Conservation (phyloP, 192 early-diverging fungal genomes). For the Ambispora gerdemannii region DNA sequence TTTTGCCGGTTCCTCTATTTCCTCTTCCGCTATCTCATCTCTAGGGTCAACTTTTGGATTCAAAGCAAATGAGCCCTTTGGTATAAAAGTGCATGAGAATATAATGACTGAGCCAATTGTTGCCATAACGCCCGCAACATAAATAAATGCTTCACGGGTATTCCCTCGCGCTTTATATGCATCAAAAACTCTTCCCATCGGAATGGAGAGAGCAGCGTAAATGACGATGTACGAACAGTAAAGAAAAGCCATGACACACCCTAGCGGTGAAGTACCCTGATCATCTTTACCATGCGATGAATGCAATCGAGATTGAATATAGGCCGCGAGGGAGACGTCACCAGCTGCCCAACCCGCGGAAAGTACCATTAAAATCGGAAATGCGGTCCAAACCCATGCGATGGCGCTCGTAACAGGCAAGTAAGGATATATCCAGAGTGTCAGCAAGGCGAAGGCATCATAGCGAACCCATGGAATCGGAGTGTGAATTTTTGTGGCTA, state of each 20-base stretch:
- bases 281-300: constrained; percentile 35
- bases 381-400: constrained; percentile 45
- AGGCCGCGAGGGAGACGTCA: constrained; percentile 55
- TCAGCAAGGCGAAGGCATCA: constrained; percentile 47
- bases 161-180: constrained; percentile 5
- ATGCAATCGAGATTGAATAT: constrained; percentile 46
- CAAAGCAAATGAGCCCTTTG: constrained; percentile 48
- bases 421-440: constrained; percentile 37
- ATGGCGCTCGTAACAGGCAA: constrained; percentile 25
- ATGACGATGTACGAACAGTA: constrained; percentile 51
- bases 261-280: constrained; percentile 42
- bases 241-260: constrained; percentile 58
- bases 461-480: constrained; percentile 55
- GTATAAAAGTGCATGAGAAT: constrained; percentile 51
- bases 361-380: constrained; percentile 45
- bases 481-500: constrained; percentile 46
- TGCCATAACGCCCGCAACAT: constrained; percentile 48
- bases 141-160: constrained; percentile 36
- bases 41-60: constrained; percentile 34
- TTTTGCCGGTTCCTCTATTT: not conserved
- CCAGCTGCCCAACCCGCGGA: constrained; percentile 62
- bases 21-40: not conserved
- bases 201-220: constrained; percentile 41
- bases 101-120: constrained; percentile 44
- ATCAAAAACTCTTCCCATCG: constrained; percentile 46